Conservation (phyloP, 495 filamentous ascomycete species). For the Pyronema domesticum region DNA sequence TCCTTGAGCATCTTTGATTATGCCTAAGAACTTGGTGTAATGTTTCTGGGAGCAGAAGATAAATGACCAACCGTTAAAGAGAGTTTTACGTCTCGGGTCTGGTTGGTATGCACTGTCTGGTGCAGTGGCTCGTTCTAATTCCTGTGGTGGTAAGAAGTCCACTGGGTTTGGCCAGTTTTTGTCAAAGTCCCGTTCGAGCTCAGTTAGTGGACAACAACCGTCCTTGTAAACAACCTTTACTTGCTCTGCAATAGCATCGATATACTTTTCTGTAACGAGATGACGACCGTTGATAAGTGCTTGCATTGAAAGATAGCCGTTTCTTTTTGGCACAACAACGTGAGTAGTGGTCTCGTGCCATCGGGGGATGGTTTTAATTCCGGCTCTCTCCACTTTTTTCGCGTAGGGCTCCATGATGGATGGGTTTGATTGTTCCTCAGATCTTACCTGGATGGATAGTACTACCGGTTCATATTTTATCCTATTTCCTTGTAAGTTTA, state of each 20-base stretch:
- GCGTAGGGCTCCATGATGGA: constrained; percentile 44
- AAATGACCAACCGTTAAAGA: constrained; percentile 81
- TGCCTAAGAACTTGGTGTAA: constrained; percentile 52
- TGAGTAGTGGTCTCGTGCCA: constrained; percentile 69
- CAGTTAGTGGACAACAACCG: constrained; percentile 37
- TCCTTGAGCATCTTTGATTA: constrained; percentile 63
- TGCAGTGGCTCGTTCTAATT: constrained; percentile 51
- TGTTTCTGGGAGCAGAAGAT: constrained; percentile 69
- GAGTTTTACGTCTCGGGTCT: constrained; percentile 40
- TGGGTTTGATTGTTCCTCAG: constrained; percentile 52
- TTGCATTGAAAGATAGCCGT: constrained; percentile 69
- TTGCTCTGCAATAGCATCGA: constrained; percentile 48
- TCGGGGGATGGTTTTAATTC: constrained; percentile 63
- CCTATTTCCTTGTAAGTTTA: constrained; percentile 27
- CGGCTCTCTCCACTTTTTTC: constrained; percentile 54
- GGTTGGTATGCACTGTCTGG: constrained; percentile 50
- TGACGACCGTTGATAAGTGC: constrained; percentile 70
- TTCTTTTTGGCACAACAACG: constrained; percentile 74
- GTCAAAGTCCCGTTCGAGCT: constrained; percentile 71
- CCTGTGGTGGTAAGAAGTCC: constrained; percentile 52
- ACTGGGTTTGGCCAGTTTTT: constrained; percentile 58
- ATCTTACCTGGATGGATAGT: constrained; percentile 64
- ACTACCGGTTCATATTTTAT: constrained; percentile 68
- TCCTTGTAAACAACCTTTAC: constrained; percentile 17
- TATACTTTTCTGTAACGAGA: constrained; percentile 60